phyloP scores from a whole-genome alignment of 805 yeast genomes.

The Saturnispora besseyi region DNA sequence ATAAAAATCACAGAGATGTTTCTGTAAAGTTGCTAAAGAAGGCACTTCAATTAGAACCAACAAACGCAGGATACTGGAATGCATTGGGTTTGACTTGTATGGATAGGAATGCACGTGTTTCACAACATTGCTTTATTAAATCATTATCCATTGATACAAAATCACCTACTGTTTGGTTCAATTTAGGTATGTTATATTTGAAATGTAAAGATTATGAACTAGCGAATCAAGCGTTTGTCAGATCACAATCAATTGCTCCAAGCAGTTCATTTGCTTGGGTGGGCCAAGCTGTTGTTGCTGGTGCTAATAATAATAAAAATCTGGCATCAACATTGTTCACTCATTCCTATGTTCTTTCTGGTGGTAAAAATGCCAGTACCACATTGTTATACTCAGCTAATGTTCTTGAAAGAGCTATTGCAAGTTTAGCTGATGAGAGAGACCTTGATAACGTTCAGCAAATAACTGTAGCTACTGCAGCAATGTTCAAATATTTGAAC shows the following conservation, averaged over 20 bases:
- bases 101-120: conserved; percentile 52
- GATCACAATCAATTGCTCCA: conserved; percentile 79
- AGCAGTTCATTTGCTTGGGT: conserved; percentile 70
- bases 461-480: conserved; percentile 53
- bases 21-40: conserved; percentile 53
- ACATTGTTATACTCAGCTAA: conserved; percentile 64
- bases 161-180: conserved; percentile 67
- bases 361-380: conserved; percentile 61
- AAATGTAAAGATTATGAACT: conserved; percentile 58
- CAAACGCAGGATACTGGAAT: conserved; percentile 69
- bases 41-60: conserved; percentile 64
- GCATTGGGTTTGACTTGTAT: conserved; percentile 72
- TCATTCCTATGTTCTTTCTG: conserved; percentile 72
- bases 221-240: conserved; percentile 61
- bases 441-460: conserved; percentile 56
- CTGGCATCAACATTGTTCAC: conserved; percentile 55
- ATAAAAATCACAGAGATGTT: conserved; percentile 29
- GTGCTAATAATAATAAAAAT: conserved; percentile 38
- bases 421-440: conserved; percentile 34
- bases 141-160: conserved; percentile 63
- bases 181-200: conserved; percentile 70
- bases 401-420: conserved; percentile 39
- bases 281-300: conserved; percentile 65
- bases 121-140: conserved; percentile 91
- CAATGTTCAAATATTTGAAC: conserved; percentile 57